phyloP scores from a whole-genome alignment of 306 rosid genomes.

The Rubus parviflorus region DNA sequence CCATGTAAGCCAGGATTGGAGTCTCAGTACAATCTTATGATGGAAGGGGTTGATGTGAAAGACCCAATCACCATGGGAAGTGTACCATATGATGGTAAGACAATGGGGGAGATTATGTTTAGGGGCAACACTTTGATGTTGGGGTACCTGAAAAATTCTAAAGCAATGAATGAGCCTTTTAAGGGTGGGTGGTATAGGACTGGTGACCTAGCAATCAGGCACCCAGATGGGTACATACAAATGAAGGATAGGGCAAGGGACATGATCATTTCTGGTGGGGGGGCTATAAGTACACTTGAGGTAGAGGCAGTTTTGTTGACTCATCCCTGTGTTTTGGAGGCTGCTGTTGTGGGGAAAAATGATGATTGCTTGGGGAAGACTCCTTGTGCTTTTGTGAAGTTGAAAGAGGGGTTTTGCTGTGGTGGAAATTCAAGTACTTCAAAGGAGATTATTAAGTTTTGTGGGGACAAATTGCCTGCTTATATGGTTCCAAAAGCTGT shows the following conservation, averaged over 20 bases:
- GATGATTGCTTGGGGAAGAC: conserved; percentile 37
- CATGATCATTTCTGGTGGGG: conserved; percentile 39
- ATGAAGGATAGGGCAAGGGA: conserved; percentile 78
- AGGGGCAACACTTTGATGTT: conserved; percentile 63
- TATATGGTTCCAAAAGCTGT: conserved; percentile 69
- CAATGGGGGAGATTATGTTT: conserved; percentile 78
- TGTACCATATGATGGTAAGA: conserved; percentile 58
- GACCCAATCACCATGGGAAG: conserved; percentile 60
- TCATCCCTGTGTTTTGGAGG: conserved; percentile 64
- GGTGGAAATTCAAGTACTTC: conserved; percentile 22
- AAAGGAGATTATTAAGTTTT: conserved; percentile 54
- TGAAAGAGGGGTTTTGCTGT: conserved; percentile 46
- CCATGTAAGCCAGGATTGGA: conserved; percentile 45
- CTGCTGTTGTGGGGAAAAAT: conserved; percentile 64
- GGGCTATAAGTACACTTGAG: conserved; percentile 60
- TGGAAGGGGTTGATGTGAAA: conserved; percentile 67
- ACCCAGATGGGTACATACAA: conserved; percentile 47
- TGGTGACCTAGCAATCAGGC: conserved; percentile 63
- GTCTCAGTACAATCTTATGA: conserved; percentile 22
- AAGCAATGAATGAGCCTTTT: conserved; percentile 49
- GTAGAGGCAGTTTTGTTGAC: conserved; percentile 69
- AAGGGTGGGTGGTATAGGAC: conserved; percentile 77
- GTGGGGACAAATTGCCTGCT: conserved; percentile 47
- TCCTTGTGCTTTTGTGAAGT: conserved; percentile 55
- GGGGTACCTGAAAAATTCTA: conserved; percentile 55